Percentiles rank a stretch among this genome's conserved stretches.
Evolutionary conservation across 176 grass and related monocot genomes (phyloP).

Genomic region (Eleusine indica): DNA sequence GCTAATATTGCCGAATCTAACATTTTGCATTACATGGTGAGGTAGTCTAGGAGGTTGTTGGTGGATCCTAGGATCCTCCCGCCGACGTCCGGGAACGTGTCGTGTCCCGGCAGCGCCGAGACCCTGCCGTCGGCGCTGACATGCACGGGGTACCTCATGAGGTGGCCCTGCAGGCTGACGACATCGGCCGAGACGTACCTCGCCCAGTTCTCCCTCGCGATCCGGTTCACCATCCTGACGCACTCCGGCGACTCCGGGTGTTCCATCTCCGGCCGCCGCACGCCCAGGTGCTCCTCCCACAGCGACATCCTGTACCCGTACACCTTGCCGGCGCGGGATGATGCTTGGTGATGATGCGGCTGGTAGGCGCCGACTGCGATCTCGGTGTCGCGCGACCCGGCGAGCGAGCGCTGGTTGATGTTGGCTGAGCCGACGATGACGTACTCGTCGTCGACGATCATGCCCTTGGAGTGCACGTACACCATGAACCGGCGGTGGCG

Average conservation of each 20-base stretch:
- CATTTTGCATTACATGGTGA: slow-evolving; percentile 51
- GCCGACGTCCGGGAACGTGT: slow-evolving; percentile 63
- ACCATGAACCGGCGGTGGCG: slow-evolving; percentile 77
- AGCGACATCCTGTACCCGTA: slow-evolving; percentile 59
- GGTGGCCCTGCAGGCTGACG: slow-evolving; percentile 39
- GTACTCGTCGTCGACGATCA: slow-evolving; percentile 97
- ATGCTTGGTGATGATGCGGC: slow-evolving; percentile 33
- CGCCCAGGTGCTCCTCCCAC: slow-evolving; percentile 76
- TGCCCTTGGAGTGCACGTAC: slow-evolving; percentile 90
- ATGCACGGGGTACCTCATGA: slow-evolving; percentile 56
- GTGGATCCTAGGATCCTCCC: slow-evolving; percentile 50
- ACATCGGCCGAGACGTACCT: slow-evolving; percentile 16
- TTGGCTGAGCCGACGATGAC: slow-evolving; percentile 89
- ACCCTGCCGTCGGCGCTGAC: slow-evolving; percentile 37
- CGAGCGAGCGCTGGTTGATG: slow-evolving; percentile 86
- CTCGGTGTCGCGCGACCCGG: slow-evolving; percentile 84
- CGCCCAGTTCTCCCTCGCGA: slow-evolving; percentile 45
- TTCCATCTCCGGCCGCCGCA: not conserved
- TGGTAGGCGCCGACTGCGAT: slow-evolving; percentile 87
- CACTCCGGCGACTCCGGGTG: slow-evolving; percentile 45
- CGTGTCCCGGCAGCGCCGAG: not conserved
- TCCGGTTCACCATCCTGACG: slow-evolving; percentile 42
- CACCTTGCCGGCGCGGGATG: slow-evolving; percentile 44
- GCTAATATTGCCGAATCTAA: no score
- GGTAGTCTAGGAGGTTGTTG: slow-evolving; percentile 44